Conservation (phyloP, 768 basidiomycete species). For the Trametes coccinea region DNA sequence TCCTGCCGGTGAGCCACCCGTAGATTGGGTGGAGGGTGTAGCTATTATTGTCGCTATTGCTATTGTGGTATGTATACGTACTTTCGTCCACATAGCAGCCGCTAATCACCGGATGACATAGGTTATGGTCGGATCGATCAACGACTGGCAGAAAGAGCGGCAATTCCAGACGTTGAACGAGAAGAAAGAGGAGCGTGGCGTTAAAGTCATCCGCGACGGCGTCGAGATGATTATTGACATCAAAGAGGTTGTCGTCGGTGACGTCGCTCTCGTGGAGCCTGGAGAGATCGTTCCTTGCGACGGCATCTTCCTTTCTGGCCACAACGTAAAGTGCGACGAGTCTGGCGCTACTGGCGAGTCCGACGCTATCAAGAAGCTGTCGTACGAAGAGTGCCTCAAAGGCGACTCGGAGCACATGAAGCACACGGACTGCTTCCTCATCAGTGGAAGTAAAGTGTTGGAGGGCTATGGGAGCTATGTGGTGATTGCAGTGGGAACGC, state of each 20-base stretch:
- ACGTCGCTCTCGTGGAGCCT: slow-evolving; percentile 88
- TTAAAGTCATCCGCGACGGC: slow-evolving; percentile 58
- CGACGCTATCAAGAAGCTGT: slow-evolving; percentile 87
- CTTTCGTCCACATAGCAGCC: background rate
- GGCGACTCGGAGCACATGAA: slow-evolving; percentile 30
- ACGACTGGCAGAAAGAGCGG: slow-evolving; percentile 98
- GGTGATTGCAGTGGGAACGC: slow-evolving; percentile 87
- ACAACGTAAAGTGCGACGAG: slow-evolving; percentile 95
- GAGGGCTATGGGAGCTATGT: slow-evolving; percentile 95
- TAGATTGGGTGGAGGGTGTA: slow-evolving; percentile 97
- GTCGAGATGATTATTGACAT: slow-evolving; percentile 31
- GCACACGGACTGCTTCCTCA: slow-evolving; percentile 87
- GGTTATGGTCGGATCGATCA: slow-evolving; percentile 90
- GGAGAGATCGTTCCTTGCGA: slow-evolving; percentile 97
- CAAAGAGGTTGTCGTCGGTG: slow-evolving; percentile 91
- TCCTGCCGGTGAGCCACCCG: slow-evolving; percentile 61
- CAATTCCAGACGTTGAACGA: slow-evolving; percentile 93
- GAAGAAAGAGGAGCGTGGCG: slow-evolving; percentile 90
- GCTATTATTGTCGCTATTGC: slow-evolving; percentile 75
- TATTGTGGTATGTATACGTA: slow-evolving; percentile 56
- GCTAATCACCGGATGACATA: slow-evolving; percentile 27
- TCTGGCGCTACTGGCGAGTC: slow-evolving; percentile 96
- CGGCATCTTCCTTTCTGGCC: slow-evolving; percentile 88
- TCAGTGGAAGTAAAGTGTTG: slow-evolving; percentile 89
- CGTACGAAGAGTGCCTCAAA: slow-evolving; percentile 72